These are phyloP conservation scores for Phaeoacremonium minimum DNA, from an alignment of 2,329 filamentous ascomycete species.

Conservation along the genomic window DNA sequence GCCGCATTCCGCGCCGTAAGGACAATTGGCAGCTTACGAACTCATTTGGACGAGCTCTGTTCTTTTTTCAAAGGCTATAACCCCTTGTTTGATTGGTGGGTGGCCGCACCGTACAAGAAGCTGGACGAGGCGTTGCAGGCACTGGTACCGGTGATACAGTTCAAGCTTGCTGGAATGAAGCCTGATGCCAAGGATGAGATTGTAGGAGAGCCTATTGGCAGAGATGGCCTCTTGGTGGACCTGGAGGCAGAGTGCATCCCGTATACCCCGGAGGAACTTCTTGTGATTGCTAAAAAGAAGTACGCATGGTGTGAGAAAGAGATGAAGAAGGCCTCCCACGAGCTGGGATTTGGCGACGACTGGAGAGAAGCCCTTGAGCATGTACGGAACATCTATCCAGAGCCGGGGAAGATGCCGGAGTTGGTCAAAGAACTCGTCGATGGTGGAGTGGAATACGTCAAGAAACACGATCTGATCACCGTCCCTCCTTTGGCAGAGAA, in stretches of 20 bases:
- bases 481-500: slow-evolving; percentile 49
- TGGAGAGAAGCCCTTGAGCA: slow-evolving; percentile 51
- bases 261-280: slow-evolving; percentile 52
- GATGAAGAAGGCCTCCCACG: slow-evolving; percentile 44
- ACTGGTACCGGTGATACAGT: slow-evolving; percentile 30
- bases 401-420: slow-evolving; percentile 46
- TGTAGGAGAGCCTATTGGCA: slow-evolving; percentile 52
- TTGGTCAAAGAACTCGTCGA: slow-evolving; percentile 46
- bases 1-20: slow-evolving; percentile 42
- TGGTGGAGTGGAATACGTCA: slow-evolving; percentile 49
- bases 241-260: slow-evolving; percentile 54
- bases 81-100: slow-evolving; percentile 55
- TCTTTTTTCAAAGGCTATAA: slow-evolving; percentile 51
- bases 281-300: slow-evolving; percentile 44
- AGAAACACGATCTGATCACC: slow-evolving; percentile 48
- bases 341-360: slow-evolving; percentile 40
- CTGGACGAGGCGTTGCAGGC: slow-evolving; percentile 29
- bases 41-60: slow-evolving; percentile 39
- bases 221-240: slow-evolving; percentile 43
- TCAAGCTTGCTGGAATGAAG: slow-evolving; percentile 38
- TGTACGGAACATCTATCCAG: slow-evolving; percentile 50
- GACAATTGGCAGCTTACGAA: slow-evolving; percentile 31
- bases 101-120: slow-evolving; percentile 34
- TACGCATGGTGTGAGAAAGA: slow-evolving; percentile 52
- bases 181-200: slow-evolving; percentile 42